Evolutionary conservation across 805 yeast species (phyloP), one percentile per base, ranked within the genome.

Genomic region (Ogataea sp.): DNA sequence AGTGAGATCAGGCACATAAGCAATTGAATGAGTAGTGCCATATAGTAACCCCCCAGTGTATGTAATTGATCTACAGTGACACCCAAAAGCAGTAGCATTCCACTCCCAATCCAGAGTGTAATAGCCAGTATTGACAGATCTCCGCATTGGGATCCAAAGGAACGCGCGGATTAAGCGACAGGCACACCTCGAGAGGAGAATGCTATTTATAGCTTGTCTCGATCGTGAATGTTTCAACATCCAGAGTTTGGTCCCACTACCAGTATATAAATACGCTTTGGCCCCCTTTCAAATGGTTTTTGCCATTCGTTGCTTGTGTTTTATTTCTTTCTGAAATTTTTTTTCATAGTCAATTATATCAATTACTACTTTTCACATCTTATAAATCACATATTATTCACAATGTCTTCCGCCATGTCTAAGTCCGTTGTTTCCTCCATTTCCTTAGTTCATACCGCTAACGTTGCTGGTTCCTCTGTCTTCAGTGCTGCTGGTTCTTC

Each of bases 341-440:
- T 14, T 15, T 23, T 28, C 16, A 10, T 16, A 30, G 21, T 18
- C 18, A 10, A 30, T 21, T 30, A 17, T 17, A n/a, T 5, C 18
- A 6, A 6, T 8, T 16, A 6, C 21, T 30, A n/a, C 33, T 30
- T 17, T 6, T 17, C 9, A 26, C 29, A 9, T 11, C 14, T 15
- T 17, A 30, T n/a, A 11, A 28, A 28, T 9, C 34, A 32, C 17
- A 32, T 20, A 20, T 20, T 18, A 32, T 32, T 21, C 21, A 41
- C 41, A 38, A 49, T 50, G 44, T 43, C 53, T 38, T 50, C 52
- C n/a, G n/a, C n/a, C n/a, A n/a, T n/a, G n/a, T n/a, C n/a, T n/a
- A n/a, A n/a, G n/a, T n/a, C n/a, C n/a, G n/a, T n/a, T n/a, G n/a
- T n/a, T 39, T 36, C 49, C 24, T 38, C 55, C 14, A 34, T 48